phyloP scores from a whole-genome alignment of 2,329 filamentous ascomycete genomes.

The Xylaria polymorpha region DNA sequence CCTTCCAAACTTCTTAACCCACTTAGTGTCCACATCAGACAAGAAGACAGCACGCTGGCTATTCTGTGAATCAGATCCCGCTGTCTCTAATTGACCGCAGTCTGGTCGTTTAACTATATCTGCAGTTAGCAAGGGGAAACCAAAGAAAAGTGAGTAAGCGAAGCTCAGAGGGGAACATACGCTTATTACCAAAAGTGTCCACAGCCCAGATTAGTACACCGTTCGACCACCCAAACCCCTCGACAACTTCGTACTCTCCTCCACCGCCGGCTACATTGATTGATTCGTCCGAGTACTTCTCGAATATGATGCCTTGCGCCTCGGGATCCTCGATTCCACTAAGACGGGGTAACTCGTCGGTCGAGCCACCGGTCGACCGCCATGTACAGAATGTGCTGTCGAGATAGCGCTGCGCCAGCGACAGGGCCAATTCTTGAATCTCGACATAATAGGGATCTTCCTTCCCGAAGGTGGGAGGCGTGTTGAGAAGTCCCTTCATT shows the following conservation, averaged over 20 bases:
- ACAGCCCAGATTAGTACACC: constrained; percentile 75
- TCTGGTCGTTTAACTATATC: constrained; percentile 62
- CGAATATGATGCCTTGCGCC: constrained; percentile 71
- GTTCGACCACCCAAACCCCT: constrained; percentile 78
- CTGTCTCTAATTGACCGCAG: constrained; percentile 63
- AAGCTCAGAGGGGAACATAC: constrained; percentile 21
- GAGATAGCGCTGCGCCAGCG: constrained; percentile 72
- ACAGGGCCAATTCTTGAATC: constrained; percentile 66
- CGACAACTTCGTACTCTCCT: constrained; percentile 76
- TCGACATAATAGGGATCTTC: constrained; percentile 65
- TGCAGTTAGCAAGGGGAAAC: constrained; percentile 7
- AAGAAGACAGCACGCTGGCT: constrained; percentile 60
- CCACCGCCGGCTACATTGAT: constrained; percentile 72
- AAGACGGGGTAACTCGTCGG: constrained; percentile 63
- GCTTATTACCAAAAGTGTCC: constrained; percentile 68
- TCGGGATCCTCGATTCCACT: constrained; percentile 56
- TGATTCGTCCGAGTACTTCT: constrained; percentile 73
- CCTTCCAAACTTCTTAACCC: constrained; percentile 61
- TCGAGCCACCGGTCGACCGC: constrained; percentile 73
- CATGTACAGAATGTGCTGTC: constrained; percentile 77
- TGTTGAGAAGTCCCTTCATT: constrained; percentile 70
- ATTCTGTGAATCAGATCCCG: constrained; percentile 51
- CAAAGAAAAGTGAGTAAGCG: not conserved
- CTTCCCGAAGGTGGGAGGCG: constrained; percentile 65
- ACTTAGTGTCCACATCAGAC: constrained; percentile 57